A percentile compares a stretch with the other conserved stretches of the same genome.
Evolutionary conservation across 2,329 filamentous ascomycete species (phyloP).

Genomic region (Sporothrix euskadiensis): DNA sequence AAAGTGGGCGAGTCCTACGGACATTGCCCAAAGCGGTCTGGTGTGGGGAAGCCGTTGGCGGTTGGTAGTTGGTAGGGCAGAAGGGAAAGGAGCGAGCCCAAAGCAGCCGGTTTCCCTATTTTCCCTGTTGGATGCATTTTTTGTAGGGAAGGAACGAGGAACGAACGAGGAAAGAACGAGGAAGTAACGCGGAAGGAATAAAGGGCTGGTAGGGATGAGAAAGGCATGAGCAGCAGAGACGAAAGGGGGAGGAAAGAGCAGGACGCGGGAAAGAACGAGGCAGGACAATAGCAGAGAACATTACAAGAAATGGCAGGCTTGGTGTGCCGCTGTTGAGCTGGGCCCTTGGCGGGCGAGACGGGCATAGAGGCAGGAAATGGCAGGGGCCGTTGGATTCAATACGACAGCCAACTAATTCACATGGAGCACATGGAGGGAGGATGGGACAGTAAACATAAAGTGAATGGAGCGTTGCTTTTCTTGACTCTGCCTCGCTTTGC

Average conservation of each 20-base stretch:
- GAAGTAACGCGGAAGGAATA: not conserved
- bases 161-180: not conserved
- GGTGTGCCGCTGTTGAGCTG: not conserved
- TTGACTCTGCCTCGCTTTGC: slow-evolving; percentile 4
- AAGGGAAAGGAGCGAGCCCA: slow-evolving; percentile 9
- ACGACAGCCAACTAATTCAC: not conserved
- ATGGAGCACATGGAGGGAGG: not conserved
- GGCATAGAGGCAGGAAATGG: not conserved
- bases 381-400: not conserved
- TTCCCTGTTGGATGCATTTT: not conserved
- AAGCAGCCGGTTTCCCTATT: not conserved
- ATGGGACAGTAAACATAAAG: not conserved
- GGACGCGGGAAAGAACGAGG: slow-evolving; percentile 16
- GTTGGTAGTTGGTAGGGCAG: slow-evolving; percentile 10
- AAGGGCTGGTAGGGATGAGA: not conserved
- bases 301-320: not conserved
- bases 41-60: slow-evolving; percentile 31
- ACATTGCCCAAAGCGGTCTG: slow-evolving; percentile 24
- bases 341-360: not conserved
- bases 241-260: not conserved
- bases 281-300: not conserved
- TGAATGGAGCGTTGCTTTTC: not conserved
- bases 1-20: slow-evolving; percentile 18
- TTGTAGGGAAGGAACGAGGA: not conserved
- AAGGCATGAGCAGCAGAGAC: slow-evolving; percentile 10